Evolutionary conservation across 306 rosid species (phyloP).

Genomic region (Luffa aegyptiaca): DNA sequence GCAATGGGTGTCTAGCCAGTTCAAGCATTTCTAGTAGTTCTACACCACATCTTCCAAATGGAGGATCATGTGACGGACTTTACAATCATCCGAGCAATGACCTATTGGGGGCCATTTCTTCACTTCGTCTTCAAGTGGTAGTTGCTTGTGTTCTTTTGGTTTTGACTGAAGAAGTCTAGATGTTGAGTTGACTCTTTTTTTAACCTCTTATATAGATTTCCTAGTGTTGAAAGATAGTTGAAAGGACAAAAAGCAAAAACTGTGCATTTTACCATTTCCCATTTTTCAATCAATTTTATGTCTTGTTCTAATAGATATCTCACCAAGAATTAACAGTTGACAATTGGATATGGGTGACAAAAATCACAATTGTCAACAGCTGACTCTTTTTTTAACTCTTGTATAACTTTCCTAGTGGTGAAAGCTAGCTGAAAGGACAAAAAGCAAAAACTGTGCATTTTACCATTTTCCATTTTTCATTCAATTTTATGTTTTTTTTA

Average conservation of each 20-base stretch:
- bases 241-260: neutral
- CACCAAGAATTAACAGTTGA: neutral
- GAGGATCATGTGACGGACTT: conserved; percentile 54
- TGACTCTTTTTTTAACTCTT: neutral
- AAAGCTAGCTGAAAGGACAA: neutral
- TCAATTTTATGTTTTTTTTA: neutral
- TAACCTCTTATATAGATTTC: neutral
- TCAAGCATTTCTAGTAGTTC: conserved; percentile 65
- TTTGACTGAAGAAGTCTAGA: neutral
- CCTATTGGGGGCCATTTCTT: conserved; percentile 62
- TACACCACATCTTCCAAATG: conserved; percentile 65
- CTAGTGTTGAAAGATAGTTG: neutral
- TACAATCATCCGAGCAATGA: conserved; percentile 45
- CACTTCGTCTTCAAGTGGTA: conserved; percentile 78
- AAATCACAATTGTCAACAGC: neutral
- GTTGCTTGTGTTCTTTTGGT: conserved; percentile 19
- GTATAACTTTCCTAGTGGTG: neutral
- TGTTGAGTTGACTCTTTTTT: neutral
- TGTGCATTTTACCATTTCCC: neutral
- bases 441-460: neutral
- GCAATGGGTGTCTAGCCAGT: conserved; percentile 73
- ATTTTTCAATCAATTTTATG: neutral
- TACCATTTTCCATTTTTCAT: neutral
- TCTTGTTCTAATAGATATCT: neutral
- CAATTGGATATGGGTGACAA: neutral